A percentile compares a stretch with the other conserved stretches of the same genome.
phyloP scores from a whole-genome alignment of 2,329 filamentous ascomycete genomes.

The Sporothrix schenckii region DNA sequence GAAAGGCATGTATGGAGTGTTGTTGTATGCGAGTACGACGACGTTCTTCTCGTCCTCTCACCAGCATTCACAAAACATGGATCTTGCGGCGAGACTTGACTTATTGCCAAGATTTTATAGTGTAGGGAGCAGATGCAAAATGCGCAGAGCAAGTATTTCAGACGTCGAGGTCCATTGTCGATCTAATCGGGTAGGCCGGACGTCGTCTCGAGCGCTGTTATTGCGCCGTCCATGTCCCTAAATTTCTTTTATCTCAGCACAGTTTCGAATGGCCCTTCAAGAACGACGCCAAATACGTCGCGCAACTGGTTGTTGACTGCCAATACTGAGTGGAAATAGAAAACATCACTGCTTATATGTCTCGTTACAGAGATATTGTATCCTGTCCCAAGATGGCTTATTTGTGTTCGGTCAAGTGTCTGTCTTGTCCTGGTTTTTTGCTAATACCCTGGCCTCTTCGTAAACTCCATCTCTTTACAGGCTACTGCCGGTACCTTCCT shows the following conservation, averaged over 20 bases:
- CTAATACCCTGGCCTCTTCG: not conserved
- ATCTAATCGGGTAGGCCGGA: not conserved
- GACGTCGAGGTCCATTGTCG: not conserved
- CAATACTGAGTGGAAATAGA: too few relatives aligned
- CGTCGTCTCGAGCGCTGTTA: too few relatives aligned
- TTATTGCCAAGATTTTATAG: not conserved
- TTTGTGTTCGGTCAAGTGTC: not conserved
- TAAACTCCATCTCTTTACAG: not conserved
- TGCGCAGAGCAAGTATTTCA: not conserved
- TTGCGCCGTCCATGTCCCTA: not conserved
- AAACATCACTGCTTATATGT: too few relatives aligned
- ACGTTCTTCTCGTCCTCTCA: not conserved
- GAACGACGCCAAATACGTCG: too few relatives aligned
- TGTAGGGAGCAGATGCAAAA: not conserved
- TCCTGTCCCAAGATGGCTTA: too few relatives aligned
- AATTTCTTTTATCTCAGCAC: too few relatives aligned
- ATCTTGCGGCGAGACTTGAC: too few relatives aligned
- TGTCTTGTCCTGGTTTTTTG: not conserved
- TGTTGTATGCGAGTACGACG: too few relatives aligned
- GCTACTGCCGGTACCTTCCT: conserved; percentile 23
- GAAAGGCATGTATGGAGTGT: too few relatives aligned
- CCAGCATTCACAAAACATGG: not conserved
- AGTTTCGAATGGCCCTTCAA: too few relatives aligned
- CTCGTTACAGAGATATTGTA: too few relatives aligned
- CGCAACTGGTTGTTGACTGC: too few relatives aligned